These are phyloP conservation scores for Lichtheimia ramosa DNA, from an alignment of 371 early-diverging fungal species.

Conservation along the genomic window DNA sequence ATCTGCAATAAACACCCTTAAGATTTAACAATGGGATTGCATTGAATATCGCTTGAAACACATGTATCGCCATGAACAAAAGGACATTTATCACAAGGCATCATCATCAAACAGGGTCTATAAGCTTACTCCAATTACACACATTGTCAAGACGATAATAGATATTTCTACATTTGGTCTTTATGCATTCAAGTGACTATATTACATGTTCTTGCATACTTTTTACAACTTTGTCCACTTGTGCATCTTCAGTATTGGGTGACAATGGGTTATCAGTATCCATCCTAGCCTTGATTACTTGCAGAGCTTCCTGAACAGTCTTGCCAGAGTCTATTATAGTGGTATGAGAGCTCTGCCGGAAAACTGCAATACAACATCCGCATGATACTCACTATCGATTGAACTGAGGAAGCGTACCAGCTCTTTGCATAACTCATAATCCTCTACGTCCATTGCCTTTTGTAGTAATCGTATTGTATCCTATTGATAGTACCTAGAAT, in stretches of 20 bases:
- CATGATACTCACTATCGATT: constrained; percentile 64
- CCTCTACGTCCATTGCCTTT: constrained; percentile 71
- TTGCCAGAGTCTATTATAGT: constrained; percentile 34
- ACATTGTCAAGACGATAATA: too few species aligned
- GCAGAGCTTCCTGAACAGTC: constrained; percentile 40
- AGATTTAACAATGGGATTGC: too few species aligned
- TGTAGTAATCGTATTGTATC: constrained; percentile 74
- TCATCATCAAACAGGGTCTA: too few species aligned
- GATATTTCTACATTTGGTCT: too few species aligned
- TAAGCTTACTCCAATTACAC: too few species aligned
- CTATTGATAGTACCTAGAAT: constrained; percentile 15
- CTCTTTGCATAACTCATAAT: constrained; percentile 82
- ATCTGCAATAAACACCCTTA: too few species aligned
- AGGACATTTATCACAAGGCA: too few species aligned
- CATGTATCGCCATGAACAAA: too few species aligned
- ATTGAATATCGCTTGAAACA: too few species aligned
- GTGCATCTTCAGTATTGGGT: constrained; percentile 25
- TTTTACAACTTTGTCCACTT: constrained; percentile 34
- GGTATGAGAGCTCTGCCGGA: neutral
- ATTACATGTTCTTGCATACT: constrained; percentile 22
- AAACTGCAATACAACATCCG: neutral
- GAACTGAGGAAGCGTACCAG: constrained; percentile 79
- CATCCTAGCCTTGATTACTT: constrained; percentile 37
- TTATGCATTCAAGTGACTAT: too few species aligned
- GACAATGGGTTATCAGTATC: constrained; percentile 20